Base-by-base conservation (phyloP, 768 basidiomycete genomes). In the Amyloporia xantha region DNA sequence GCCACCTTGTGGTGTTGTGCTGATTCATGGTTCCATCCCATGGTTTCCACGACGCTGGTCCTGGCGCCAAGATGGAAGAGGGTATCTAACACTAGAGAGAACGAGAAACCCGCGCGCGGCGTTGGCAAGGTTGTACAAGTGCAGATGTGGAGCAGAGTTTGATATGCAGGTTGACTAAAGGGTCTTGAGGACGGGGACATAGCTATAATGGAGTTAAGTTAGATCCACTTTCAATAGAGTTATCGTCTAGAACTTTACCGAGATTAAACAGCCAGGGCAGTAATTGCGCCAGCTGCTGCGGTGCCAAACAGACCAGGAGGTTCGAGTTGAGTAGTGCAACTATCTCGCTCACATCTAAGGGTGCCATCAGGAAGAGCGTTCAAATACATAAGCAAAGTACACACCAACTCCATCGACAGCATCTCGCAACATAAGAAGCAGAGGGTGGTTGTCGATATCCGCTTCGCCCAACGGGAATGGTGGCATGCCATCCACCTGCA, bases 41-140 rank as follows among this genome's bases (percentile, higher is more conserved):
- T 57, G 23, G 53, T 54, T 37, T 66, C 53, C 17, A 81, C 49
- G 35, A 71, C 49, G 7, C 55, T 52, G 1, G 62, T 53, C 36
- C 68, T 65, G 2, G 76, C 76, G 33, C 79, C 81, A 10, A 83
- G 65, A 44, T 62, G 67, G 2, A 66, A 54, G 2, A 83, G 62
- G 12, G 66, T 63, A 7, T 54, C 59, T 13, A 72, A 41, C 27
- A 80, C 53, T 33, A 62, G 62, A 19, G 56, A 48, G 45, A 69
- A 68, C 43, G 62, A 64, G 47, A 71, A 68, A n/a, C 61, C 60
- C 17, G 60, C 63, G 5, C 33, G 23, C 49, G 49, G 24, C 42
- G n/a, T n/a, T 43, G 68, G 72, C 69, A 17, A 70, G 28, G 43
- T 5, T 1, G 51, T 41, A 1, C 40, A 24, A n/a, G n/a, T n/a